Conservation (phyloP, 192 early-diverging fungal genomes). For the Linnemannia hyalina region DNA sequence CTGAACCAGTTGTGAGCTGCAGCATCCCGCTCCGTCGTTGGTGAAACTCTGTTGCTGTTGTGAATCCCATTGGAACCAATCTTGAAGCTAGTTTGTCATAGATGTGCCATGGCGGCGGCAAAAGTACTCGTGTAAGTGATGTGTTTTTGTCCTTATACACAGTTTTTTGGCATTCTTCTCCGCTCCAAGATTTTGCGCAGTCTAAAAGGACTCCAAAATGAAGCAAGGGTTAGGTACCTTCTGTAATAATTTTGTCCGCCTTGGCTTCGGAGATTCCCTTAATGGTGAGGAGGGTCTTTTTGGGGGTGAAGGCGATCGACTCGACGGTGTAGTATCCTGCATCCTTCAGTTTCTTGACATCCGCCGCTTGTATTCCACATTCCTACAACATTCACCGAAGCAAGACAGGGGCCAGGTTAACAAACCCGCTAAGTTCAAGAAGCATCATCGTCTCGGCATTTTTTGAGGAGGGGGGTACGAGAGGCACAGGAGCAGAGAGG, state of each 20-base stretch:
- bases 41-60: slow-evolving; percentile 94
- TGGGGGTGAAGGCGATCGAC: slow-evolving; percentile 92
- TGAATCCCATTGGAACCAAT: slow-evolving; percentile 95
- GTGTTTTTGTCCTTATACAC: not conserved
- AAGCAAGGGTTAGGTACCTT: slow-evolving; percentile 68
- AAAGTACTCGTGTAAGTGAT: not conserved
- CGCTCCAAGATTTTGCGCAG: not conserved
- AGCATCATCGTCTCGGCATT: not conserved
- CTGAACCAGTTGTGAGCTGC: slow-evolving; percentile 90
- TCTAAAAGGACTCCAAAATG: too few relatives aligned
- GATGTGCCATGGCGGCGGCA: not conserved
- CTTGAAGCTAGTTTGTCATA: slow-evolving; percentile 75
- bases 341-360: slow-evolving; percentile 88
- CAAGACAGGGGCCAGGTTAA: not conserved
- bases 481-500: too few relatives aligned
- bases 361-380: slow-evolving; percentile 74
- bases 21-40: slow-evolving; percentile 84
- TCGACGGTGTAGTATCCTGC: slow-evolving; percentile 95
- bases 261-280: slow-evolving; percentile 98
- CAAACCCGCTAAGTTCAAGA: not conserved
- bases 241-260: slow-evolving; percentile 92
- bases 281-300: slow-evolving; percentile 85
- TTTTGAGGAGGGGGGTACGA: too few relatives aligned
- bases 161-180: not conserved
- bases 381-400: slow-evolving; percentile 56